These are phyloP conservation scores for Cadophora luteo-olivacea DNA, from an alignment of 2,329 filamentous ascomycete species.

Conservation along the genomic window DNA sequence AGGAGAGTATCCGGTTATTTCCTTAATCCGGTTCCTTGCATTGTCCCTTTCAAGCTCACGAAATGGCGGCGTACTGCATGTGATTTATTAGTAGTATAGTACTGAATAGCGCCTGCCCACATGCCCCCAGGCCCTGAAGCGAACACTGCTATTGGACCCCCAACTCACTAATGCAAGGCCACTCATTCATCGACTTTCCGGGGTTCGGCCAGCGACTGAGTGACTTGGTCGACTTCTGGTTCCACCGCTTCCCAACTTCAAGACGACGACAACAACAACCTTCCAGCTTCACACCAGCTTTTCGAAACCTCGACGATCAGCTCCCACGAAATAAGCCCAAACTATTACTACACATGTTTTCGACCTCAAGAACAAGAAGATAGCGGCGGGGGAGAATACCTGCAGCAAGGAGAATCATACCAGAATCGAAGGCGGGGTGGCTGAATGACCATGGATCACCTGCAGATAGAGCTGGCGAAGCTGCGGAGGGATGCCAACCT, in stretches of 20 bases:
- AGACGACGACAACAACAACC: background rate
- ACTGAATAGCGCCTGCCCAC: background rate
- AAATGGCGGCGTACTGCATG: conserved; percentile 17
- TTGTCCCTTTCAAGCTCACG: conserved; percentile 14
- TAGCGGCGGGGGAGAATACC: conserved; percentile 25
- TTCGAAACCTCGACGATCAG: background rate
- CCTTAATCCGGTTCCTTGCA: background rate
- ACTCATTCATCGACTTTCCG: background rate
- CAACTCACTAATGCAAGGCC: conserved; percentile 9
- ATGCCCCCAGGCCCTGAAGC: background rate
- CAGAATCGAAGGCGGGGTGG: conserved; percentile 31
- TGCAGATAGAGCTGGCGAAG: conserved; percentile 43
- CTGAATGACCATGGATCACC: conserved; percentile 42
- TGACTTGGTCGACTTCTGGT: conserved; percentile 1
- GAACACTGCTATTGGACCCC: background rate
- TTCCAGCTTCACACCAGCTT: background rate
- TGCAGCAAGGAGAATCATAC: background rate
- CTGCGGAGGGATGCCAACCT: conserved; percentile 43
- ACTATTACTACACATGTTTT: conserved; percentile 22
- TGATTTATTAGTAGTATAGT: conserved; percentile 15
- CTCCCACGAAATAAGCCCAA: background rate
- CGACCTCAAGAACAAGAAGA: conserved; percentile 14
- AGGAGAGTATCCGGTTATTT: background rate
- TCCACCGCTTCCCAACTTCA: conserved; percentile 12
- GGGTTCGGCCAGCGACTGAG: background rate